Conservation (phyloP, 495 filamentous ascomycete species). For the Amphirosellinia nigrospora region DNA sequence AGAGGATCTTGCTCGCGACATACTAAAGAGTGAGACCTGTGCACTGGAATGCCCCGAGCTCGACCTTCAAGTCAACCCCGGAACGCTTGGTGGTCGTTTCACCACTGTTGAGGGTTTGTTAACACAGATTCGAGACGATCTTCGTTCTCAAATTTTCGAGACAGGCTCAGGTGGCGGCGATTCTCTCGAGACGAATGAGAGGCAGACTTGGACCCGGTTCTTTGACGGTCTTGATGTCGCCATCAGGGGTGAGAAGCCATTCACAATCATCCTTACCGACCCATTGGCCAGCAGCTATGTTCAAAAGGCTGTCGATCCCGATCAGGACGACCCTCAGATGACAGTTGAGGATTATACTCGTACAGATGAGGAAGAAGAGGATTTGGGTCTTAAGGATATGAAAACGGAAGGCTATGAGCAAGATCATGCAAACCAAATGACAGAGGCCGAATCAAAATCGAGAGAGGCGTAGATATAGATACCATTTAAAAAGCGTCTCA, state of each 20-base stretch:
- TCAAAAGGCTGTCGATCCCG: conserved; percentile 76
- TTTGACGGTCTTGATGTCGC: conserved; percentile 77
- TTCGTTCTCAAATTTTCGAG: conserved; percentile 85
- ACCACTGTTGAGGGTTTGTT: conserved; percentile 95
- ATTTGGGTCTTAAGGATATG: conserved; percentile 89
- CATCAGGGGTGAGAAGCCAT: conserved; percentile 80
- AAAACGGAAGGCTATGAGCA: conserved; percentile 86
- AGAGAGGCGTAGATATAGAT: not conserved
- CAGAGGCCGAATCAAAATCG: conserved; percentile 13
- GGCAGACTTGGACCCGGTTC: conserved; percentile 77
- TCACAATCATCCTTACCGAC: conserved; percentile 85
- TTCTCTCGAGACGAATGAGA: conserved; percentile 67
- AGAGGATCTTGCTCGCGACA: conserved; percentile 87
- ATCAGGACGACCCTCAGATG: conserved; percentile 79
- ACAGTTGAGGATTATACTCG: conserved; percentile 83
- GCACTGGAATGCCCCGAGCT: conserved; percentile 84
- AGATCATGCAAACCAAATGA: conserved; percentile 36
- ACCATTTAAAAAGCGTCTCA: not conserved
- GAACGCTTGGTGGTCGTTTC: conserved; percentile 94
- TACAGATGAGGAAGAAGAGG: conserved; percentile 88
- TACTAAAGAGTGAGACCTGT: conserved; percentile 95
- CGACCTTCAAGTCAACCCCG: conserved; percentile 80
- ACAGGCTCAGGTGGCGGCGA: conserved; percentile 67
- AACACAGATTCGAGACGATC: conserved; percentile 89
- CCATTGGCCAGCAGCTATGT: conserved; percentile 92